Evolutionary conservation across 768 basidiomycete genomes (phyloP).

Genomic region (Podaxis carcinomalis): DNA sequence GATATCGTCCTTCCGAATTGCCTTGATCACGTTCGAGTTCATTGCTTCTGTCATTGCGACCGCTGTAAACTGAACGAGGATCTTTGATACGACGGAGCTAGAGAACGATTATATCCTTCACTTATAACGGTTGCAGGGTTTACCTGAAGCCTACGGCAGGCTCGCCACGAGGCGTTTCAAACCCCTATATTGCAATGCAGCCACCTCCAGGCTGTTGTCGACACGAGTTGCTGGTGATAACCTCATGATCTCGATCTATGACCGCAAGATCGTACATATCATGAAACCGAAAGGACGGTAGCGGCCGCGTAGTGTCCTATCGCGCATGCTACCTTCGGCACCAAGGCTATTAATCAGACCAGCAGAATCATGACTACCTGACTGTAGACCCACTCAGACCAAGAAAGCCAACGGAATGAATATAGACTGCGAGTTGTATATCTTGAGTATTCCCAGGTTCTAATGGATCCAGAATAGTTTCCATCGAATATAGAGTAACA

Average conservation of each 20-base stretch:
- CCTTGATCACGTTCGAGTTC: background rate
- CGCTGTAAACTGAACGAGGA: background rate
- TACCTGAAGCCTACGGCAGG: background rate
- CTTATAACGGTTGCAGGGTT: background rate
- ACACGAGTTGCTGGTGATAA: background rate
- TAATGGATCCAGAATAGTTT: no score
- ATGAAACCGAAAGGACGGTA: background rate
- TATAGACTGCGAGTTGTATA: no score
- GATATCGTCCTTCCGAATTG: conserved; percentile 16
- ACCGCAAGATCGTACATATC: background rate
- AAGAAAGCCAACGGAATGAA: no score
- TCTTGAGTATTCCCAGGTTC: no score
- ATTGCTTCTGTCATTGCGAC: background rate
- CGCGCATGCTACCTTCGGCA: no score
- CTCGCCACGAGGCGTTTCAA: background rate
- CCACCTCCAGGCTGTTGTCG: background rate
- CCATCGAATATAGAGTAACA: no score
- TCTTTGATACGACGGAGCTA: background rate
- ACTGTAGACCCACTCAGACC: no score
- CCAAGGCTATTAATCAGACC: no score
- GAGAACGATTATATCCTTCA: background rate
- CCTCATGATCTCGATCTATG: background rate
- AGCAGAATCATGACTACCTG: no score
- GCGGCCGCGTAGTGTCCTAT: background rate
- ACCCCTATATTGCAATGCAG: background rate